These are phyloP conservation scores for Salvia splendens DNA, from an alignment of 257 asterid species.

Conservation along the genomic window DNA sequence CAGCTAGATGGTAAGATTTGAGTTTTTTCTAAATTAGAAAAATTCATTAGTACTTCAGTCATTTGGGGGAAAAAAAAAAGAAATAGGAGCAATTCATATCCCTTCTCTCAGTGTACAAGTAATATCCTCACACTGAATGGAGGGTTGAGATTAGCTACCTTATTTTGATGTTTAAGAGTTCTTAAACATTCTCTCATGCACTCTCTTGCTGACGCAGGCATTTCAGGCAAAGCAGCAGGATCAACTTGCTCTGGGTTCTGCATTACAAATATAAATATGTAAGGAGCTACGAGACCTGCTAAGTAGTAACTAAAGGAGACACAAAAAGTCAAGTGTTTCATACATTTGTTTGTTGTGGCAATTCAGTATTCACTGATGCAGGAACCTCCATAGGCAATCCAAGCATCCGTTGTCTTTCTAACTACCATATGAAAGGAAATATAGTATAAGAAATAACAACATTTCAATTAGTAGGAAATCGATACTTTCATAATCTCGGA, in stretches of 20 bases:
- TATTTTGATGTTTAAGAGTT: conserved; percentile 59
- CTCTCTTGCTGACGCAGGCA: conserved; percentile 38
- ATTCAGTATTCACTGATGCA: conserved; percentile 31
- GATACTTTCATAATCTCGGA: neutral
- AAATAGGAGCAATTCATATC: no score
- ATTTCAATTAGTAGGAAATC: conserved; percentile 8
- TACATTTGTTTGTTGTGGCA: conserved; percentile 39
- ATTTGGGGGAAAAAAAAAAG: no score
- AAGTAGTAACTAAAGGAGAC: neutral
- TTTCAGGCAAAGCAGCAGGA: conserved; percentile 35
- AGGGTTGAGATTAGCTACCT: conserved; percentile 45
- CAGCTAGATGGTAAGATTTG: neutral
- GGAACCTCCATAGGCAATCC: conserved; percentile 41
- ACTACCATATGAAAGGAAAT: conserved; percentile 38
- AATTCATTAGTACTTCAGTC: neutral
- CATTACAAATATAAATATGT: conserved; percentile 21
- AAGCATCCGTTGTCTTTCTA: conserved; percentile 49
- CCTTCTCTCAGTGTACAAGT: neutral
- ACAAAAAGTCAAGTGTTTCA: conserved; percentile 17
- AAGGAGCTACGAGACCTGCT: neutral
- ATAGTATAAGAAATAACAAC: neutral
- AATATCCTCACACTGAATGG: neutral
- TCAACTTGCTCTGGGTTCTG: conserved; percentile 40
- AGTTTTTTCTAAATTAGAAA: neutral
- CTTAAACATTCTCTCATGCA: conserved; percentile 65